A percentile compares a stretch with the other conserved stretches of the same genome.
phyloP scores from a whole-genome alignment of 1,139 yeast genomes.

The Arxiozyma bovina region DNA sequence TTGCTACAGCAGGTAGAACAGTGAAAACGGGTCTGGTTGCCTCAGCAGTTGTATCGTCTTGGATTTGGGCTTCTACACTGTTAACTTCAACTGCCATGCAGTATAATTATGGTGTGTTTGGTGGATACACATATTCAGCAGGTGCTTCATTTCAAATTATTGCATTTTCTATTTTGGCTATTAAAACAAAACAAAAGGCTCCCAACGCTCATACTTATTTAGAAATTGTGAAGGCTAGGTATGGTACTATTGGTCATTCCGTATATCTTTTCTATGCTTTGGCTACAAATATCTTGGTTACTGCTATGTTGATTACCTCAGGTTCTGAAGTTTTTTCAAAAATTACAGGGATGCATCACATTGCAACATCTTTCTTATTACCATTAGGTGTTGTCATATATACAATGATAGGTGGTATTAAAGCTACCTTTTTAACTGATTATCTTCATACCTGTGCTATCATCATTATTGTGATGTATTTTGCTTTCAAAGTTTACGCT shows the following conservation, averaged over 20 bases:
- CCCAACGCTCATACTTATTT: constrained; percentile 72
- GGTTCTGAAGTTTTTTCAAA: constrained; percentile 73
- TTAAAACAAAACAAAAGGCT: constrained; percentile 62
- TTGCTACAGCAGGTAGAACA: constrained; percentile 78
- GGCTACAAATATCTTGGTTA: constrained; percentile 79
- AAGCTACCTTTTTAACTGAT: constrained; percentile 84
- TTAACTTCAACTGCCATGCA: constrained; percentile 72
- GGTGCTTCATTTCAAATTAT: constrained; percentile 68
- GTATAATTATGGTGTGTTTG: constrained; percentile 67
- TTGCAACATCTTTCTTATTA: constrained; percentile 70
- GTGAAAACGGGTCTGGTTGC: constrained; percentile 76
- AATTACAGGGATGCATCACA: constrained; percentile 74
- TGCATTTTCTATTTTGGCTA: constrained; percentile 63
- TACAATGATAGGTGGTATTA: constrained; percentile 82
- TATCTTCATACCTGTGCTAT: constrained; percentile 65
- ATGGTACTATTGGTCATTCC: constrained; percentile 60
- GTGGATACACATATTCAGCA: constrained; percentile 65
- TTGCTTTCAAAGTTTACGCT: constrained; percentile 58
- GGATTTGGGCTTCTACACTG: constrained; percentile 93
- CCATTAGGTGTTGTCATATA: constrained; percentile 79
- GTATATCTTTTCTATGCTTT: constrained; percentile 70
- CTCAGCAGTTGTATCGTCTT: constrained; percentile 80
- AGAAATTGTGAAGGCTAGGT: constrained; percentile 59
- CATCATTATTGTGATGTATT: constrained; percentile 50
- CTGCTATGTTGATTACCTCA: constrained; percentile 80